These are phyloP conservation scores for Ephemerocybe angulata DNA, from an alignment of 768 basidiomycete species.

Conservation along the genomic window DNA sequence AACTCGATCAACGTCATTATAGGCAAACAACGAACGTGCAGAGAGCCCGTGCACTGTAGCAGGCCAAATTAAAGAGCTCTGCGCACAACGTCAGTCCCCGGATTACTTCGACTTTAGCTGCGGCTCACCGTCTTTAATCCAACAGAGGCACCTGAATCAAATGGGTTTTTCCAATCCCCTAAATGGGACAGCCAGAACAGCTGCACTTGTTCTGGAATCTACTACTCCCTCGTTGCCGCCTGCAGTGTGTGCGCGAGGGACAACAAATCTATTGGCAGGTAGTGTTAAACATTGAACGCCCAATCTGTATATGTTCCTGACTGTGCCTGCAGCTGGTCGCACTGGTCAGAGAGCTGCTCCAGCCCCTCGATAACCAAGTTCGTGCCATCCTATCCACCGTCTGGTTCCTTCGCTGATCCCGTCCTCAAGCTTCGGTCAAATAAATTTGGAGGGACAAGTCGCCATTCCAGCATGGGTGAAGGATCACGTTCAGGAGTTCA, in stretches of 20 bases:
- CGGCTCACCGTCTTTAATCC: too few species aligned
- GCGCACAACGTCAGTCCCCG: background rate
- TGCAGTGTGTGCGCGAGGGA: constrained; percentile 29
- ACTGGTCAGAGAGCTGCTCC: too few species aligned
- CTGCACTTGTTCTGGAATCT: constrained; percentile 30
- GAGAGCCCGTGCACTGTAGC: background rate
- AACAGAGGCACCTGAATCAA: background rate
- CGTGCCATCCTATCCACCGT: too few species aligned
- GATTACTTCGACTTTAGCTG: too few species aligned
- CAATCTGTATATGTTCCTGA: too few species aligned
- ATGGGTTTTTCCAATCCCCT: background rate
- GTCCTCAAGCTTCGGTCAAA: too few species aligned
- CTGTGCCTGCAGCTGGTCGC: too few species aligned
- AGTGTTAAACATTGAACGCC: too few species aligned
- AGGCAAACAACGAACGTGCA: background rate
- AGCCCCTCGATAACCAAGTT: too few species aligned
- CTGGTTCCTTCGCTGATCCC: too few species aligned
- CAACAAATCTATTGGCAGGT: too few species aligned
- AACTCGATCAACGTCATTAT: background rate
- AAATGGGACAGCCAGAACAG: constrained; percentile 20
- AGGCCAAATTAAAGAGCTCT: background rate
- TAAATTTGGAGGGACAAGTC: too few species aligned
- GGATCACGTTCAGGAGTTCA: background rate
- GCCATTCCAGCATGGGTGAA: background rate
- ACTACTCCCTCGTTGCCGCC: constrained; percentile 31